A percentile compares a stretch with the other conserved stretches of the same genome.
phyloP scores from a whole-genome alignment of 2,329 filamentous ascomycete genomes.

The Magnaporthiopsis incrustans region DNA sequence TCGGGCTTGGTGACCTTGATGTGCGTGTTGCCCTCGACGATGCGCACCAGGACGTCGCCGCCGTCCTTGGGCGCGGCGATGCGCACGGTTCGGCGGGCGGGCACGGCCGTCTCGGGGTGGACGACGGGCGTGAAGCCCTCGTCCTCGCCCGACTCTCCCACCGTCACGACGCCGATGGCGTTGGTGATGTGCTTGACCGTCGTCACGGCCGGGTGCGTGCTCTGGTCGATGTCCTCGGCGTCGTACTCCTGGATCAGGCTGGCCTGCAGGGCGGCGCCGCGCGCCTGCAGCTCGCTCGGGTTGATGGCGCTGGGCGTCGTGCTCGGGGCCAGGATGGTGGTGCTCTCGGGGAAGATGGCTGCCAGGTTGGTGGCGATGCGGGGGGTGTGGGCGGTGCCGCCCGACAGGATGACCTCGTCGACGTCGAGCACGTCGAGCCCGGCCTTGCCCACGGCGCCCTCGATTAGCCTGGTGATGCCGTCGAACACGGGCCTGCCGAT shows the following conservation, averaged over 20 bases:
- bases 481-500: slow-evolving; percentile 79
- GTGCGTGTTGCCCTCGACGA: slow-evolving; percentile 80
- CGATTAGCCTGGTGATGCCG: slow-evolving; percentile 78
- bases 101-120: slow-evolving; percentile 78
- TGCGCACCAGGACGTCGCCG: slow-evolving; percentile 79
- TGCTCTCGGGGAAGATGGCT: slow-evolving; percentile 72
- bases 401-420: slow-evolving; percentile 88
- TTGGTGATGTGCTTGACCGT: slow-evolving; percentile 85
- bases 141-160: slow-evolving; percentile 44
- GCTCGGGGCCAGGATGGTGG: slow-evolving; percentile 72
- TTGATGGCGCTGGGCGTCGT: slow-evolving; percentile 75
- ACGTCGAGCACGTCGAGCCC: slow-evolving; percentile 86
- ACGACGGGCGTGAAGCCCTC: slow-evolving; percentile 76
- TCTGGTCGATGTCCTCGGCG: slow-evolving; percentile 86
- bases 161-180: slow-evolving; percentile 77
- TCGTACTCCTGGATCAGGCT: slow-evolving; percentile 94
- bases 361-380: slow-evolving; percentile 79
- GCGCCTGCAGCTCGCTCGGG: slow-evolving; percentile 80
- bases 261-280: slow-evolving; percentile 92
- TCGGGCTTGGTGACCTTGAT: slow-evolving; percentile 91
- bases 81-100: slow-evolving; percentile 76
- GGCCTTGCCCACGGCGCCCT: slow-evolving; percentile 84
- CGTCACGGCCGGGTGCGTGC: slow-evolving; percentile 89
- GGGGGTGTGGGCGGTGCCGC: slow-evolving; percentile 87
- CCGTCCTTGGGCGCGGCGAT: slow-evolving; percentile 69